phyloP scores from a whole-genome alignment of 2,329 filamentous ascomycete species.

The Fusarium lateritium region DNA sequence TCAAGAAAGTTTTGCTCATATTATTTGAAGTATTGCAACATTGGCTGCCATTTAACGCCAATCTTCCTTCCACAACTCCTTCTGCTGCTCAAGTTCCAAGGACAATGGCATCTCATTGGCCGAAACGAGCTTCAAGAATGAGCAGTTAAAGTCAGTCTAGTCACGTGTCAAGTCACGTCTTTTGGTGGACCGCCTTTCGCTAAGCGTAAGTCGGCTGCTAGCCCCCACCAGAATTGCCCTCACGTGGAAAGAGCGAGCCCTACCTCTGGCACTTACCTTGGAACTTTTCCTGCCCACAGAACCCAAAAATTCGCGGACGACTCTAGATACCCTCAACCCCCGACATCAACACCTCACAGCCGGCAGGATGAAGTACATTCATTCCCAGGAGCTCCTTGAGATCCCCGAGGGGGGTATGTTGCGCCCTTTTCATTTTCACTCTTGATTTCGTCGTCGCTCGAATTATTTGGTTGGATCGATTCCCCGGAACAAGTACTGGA shows the following conservation, averaged over 20 bases:
- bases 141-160: neutral
- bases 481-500: constrained; percentile 24
- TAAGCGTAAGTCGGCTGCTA: constrained; percentile 36
- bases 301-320: constrained; percentile 54
- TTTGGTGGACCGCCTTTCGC: constrained; percentile 28
- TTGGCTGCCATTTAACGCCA: neutral
- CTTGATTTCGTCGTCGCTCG: constrained; percentile 16
- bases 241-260: constrained; percentile 59
- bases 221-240: constrained; percentile 43
- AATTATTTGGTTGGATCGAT: constrained; percentile 26
- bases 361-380: constrained; percentile 99
- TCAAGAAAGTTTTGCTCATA: no score
- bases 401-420: constrained; percentile 97
- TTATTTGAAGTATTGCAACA: neutral
- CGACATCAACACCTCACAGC: constrained; percentile 64
- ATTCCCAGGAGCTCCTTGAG: constrained; percentile 94
- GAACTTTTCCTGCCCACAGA: constrained; percentile 61
- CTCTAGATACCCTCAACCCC: constrained; percentile 59
- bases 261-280: constrained; percentile 46
- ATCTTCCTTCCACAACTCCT: constrained; percentile 1
- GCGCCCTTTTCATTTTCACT: constrained; percentile 42
- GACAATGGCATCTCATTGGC: constrained; percentile 22
- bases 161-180: constrained; percentile 47
- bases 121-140: neutral
- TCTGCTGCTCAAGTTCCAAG: neutral